A percentile compares a stretch with the other conserved stretches of the same genome.
These are phyloP conservation scores for Annulohypoxylon bovei DNA, from an alignment of 495 filamentous ascomycete species.

Conservation along the genomic window DNA sequence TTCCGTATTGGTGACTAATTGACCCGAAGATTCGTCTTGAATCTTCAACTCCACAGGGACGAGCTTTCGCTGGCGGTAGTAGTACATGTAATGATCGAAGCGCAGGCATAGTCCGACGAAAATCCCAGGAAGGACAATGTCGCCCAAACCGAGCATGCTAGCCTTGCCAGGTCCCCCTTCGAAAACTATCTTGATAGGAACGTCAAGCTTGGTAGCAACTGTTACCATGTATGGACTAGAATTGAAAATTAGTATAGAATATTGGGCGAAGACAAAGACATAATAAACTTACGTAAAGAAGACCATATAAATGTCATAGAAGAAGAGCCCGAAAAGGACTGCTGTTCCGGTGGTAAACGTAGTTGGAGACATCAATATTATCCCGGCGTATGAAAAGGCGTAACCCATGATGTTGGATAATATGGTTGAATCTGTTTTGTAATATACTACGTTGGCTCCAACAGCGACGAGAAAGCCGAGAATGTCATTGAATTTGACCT, in stretches of 20 bases:
- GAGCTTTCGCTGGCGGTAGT: slow-evolving; percentile 61
- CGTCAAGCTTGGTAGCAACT: slow-evolving; percentile 88
- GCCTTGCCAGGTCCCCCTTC: slow-evolving; percentile 72
- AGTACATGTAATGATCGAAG: slow-evolving; percentile 88
- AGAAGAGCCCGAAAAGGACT: slow-evolving; percentile 81
- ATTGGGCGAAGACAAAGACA: not conserved
- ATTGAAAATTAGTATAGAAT: slow-evolving; percentile 26
- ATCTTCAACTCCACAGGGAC: slow-evolving; percentile 50
- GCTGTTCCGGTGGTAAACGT: slow-evolving; percentile 84
- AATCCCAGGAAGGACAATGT: slow-evolving; percentile 94
- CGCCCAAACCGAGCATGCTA: slow-evolving; percentile 92
- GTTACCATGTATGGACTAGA: slow-evolving; percentile 87
- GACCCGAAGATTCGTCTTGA: slow-evolving; percentile 50
- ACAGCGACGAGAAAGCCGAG: slow-evolving; percentile 69
- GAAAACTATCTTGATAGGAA: slow-evolving; percentile 93
- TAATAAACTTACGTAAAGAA: slow-evolving; percentile 78
- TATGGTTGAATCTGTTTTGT: slow-evolving; percentile 73
- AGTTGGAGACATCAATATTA: slow-evolving; percentile 89
- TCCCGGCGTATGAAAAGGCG: slow-evolving; percentile 81
- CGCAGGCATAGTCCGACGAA: slow-evolving; percentile 88
- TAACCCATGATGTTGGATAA: slow-evolving; percentile 90
- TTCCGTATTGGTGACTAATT: slow-evolving; percentile 43
- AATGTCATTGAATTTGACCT: slow-evolving; percentile 55
- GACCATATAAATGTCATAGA: slow-evolving; percentile 97
- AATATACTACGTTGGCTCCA: slow-evolving; percentile 70